Evolutionary conservation across 2,329 filamentous ascomycete genomes (phyloP), one percentile per base, ranked within the genome.

Genomic region (Dendrostoma leiphaemia): DNA sequence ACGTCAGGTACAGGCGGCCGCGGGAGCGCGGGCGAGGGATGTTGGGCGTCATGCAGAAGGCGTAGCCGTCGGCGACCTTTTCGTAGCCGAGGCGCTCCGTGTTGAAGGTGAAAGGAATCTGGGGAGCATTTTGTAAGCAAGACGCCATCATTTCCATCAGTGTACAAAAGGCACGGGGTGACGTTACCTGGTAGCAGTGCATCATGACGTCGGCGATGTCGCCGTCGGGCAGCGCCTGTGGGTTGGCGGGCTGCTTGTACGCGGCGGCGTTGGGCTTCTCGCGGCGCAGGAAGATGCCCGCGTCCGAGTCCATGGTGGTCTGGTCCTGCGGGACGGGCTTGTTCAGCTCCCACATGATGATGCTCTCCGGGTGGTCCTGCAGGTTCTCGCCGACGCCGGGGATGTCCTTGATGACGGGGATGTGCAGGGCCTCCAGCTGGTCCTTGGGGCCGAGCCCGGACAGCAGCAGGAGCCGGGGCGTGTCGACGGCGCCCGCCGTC

Each of bases 41-140:
- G 75, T 95, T 94, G 65, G 90, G 90, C 15, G 90, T 94, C 87
- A 94, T 94, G 82, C 90, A 94, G 78, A 95, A 95, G 49, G 90
- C 90, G 64, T 92, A 88, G 57, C 86, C 88, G 61, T 92, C 84
- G 58, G 81, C 63, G 58, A 80, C 66, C 55, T 71, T 68, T 38
- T 77, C 78, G 66, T 85, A 96, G 61, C 91, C 91, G 10, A 96
- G 80, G 37, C 89, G 85, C 52, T 81, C 75, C 1, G 91, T 96
- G 80, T 96, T 96, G 62, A 91, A 83, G 59, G 86, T 89, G 74
- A 96, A 96, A 51, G 91, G 91, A 62, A 96, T 95, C 74, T 96
- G 91, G 17, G 44, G 32, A 46, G 29, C 34, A n/a, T 37, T 37
- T 12, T n/a, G n/a, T n/a, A n/a, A n/a, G n/a, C n/a, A n/a, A n/a